Evolutionary conservation across 306 rosid species (phyloP).

Genomic region (Medicago ruthenica): DNA sequence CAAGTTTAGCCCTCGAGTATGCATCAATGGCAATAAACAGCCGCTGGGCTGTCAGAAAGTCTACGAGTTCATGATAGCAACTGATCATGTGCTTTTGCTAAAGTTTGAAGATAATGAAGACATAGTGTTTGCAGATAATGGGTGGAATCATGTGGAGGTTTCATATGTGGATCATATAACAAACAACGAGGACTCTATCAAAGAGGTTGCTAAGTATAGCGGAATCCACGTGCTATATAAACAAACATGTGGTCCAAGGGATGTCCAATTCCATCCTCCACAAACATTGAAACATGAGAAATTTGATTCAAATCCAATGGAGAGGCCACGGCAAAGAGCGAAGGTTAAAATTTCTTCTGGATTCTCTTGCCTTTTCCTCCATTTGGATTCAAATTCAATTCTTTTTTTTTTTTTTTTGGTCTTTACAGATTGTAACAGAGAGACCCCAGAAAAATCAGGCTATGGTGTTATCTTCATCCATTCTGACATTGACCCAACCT

Average conservation of each 20-base stretch:
- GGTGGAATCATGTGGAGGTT: constrained; percentile 36
- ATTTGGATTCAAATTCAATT: neutral
- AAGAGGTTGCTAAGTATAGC: neutral
- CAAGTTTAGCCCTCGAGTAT: neutral
- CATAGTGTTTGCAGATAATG: neutral
- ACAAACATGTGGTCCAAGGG: neutral
- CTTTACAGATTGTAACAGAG: neutral
- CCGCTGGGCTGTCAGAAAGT: neutral
- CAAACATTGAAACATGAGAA: neutral
- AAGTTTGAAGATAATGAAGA: neutral
- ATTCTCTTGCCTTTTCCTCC: neutral
- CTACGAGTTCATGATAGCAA: constrained; percentile 7
- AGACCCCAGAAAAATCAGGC: neutral
- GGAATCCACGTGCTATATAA: constrained; percentile 10
- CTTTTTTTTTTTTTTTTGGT: neutral
- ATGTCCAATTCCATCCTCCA: constrained; percentile 5
- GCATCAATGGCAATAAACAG: constrained; percentile 12
- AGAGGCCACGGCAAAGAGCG: neutral
- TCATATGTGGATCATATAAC: constrained; percentile 9
- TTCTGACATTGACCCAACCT: constrained; percentile 5
- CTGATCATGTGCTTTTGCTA: constrained; percentile 7
- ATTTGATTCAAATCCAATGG: neutral
- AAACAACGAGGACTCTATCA: neutral
- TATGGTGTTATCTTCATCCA: neutral
- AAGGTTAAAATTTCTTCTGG: neutral